Conservation (phyloP, 192 early-diverging fungal genomes). For the Linderina pennispora region DNA sequence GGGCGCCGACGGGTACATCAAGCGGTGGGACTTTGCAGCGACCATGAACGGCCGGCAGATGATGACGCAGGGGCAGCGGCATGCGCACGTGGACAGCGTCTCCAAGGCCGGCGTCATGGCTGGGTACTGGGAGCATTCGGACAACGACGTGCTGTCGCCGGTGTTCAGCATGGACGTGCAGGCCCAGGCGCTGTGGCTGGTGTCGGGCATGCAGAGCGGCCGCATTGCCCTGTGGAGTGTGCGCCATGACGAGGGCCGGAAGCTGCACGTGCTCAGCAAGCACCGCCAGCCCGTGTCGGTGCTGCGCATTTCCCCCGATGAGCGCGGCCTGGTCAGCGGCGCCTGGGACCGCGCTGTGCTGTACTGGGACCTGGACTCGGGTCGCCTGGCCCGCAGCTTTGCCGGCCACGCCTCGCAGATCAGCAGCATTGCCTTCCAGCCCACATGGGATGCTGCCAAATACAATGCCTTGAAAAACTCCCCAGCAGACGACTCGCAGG, state of each 20-base stretch:
- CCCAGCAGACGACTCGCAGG: neutral
- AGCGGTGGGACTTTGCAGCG: constrained; percentile 88
- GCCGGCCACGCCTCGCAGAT: constrained; percentile 76
- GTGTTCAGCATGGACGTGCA: constrained; percentile 92
- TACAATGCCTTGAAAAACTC: constrained; percentile 1
- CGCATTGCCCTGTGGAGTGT: constrained; percentile 81
- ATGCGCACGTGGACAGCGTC: constrained; percentile 81
- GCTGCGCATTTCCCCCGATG: constrained; percentile 72
- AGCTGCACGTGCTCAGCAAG: constrained; percentile 71
- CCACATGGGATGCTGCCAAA: constrained; percentile 23
- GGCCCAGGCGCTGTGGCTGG: constrained; percentile 80
- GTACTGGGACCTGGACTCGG: constrained; percentile 81
- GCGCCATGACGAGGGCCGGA: constrained; percentile 90
- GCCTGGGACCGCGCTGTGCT: constrained; percentile 89
- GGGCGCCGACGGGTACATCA: constrained; percentile 90
- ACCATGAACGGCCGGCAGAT: constrained; percentile 75
- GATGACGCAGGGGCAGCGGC: constrained; percentile 81
- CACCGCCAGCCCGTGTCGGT: constrained; percentile 84
- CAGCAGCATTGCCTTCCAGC: constrained; percentile 67
- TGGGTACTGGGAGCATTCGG: constrained; percentile 46
- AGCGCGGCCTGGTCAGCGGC: constrained; percentile 79
- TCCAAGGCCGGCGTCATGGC: constrained; percentile 50
- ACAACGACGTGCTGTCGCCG: constrained; percentile 68
- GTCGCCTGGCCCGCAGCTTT: constrained; percentile 61
- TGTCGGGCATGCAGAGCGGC: constrained; percentile 75